phyloP scores from a whole-genome alignment of 2,329 filamentous ascomycete species.

The Nemania abortiva region DNA sequence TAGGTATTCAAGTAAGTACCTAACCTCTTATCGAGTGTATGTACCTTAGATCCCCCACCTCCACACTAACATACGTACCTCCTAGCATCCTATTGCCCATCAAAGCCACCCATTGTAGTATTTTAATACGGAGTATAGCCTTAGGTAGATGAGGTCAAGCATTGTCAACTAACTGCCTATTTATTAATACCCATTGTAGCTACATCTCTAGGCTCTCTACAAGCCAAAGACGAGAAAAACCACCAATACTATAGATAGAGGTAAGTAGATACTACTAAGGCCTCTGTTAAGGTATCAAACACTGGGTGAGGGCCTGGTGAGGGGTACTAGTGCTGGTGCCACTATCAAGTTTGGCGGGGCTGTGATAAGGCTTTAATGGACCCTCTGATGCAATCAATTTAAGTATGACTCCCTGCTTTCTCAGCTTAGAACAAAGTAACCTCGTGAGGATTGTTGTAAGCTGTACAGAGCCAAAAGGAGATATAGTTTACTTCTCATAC shows the following conservation, averaged over 20 bases:
- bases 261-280: background rate
- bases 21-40: background rate
- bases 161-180: no score
- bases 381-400: conserved; percentile 33
- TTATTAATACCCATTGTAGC: no score
- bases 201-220: no score
- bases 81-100: no score
- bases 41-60: background rate
- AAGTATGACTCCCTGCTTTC: conserved; percentile 1
- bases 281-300: background rate
- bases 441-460: no score
- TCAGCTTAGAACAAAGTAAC: background rate
- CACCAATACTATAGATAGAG: background rate
- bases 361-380: conserved; percentile 27
- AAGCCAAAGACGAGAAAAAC: no score
- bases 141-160: no score
- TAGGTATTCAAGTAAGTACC: background rate
- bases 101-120: no score
- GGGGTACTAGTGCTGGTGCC: background rate
- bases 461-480: background rate
- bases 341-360: conserved; percentile 17
- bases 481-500: background rate
- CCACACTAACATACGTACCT: background rate
- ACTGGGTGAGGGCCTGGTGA: background rate
- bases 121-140: no score